Percentiles rank a stretch among this genome's conserved stretches.
These are phyloP conservation scores for Lipomyces yamadae DNA, from an alignment of 805 yeast species.

Conservation along the genomic window DNA sequence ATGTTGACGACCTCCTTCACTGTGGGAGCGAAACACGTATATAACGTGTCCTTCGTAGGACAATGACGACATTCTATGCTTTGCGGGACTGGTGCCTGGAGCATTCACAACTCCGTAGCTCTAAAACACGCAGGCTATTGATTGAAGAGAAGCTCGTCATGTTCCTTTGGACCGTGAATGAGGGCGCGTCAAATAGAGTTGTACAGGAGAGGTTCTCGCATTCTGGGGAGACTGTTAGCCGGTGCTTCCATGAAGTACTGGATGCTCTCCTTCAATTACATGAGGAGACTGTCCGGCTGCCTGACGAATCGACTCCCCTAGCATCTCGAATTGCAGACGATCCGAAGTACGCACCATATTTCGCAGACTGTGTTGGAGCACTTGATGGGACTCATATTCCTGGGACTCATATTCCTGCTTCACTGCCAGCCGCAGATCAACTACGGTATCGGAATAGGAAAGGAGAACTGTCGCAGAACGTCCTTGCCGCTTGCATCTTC, in stretches of 20 bases:
- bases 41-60: background rate
- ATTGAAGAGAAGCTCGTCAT: constrained; percentile 1
- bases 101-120: background rate
- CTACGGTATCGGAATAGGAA: background rate
- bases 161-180: constrained; percentile 2
- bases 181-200: background rate
- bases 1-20: constrained; percentile 2
- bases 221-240: background rate
- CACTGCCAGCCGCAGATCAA: background rate
- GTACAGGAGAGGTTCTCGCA: background rate
- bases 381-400: constrained; percentile 2
- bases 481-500: background rate
- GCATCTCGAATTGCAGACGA: constrained; percentile 3
- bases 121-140: background rate
- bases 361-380: background rate
- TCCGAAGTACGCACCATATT: background rate
- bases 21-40: background rate
- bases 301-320: background rate
- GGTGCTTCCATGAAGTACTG: background rate
- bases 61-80: background rate
- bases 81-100: background rate
- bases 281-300: background rate
- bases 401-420: constrained; percentile 1
- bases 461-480: background rate
- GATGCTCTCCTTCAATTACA: background rate